Conservation (phyloP, 2,329 filamentous ascomycete species). For the Pseudocercospora vitis region DNA sequence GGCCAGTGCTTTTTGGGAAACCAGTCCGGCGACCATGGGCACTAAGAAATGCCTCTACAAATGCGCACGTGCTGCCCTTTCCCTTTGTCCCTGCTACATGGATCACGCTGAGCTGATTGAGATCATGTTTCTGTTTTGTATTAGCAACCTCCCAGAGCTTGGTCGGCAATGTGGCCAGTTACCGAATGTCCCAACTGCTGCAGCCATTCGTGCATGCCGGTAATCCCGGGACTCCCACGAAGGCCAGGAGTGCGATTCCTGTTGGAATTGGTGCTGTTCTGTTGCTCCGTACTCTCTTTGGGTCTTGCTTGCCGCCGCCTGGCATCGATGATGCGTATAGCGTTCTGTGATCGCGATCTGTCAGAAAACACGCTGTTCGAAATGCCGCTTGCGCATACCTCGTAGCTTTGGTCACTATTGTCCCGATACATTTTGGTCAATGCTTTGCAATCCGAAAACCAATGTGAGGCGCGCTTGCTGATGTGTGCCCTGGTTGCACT, state of each 20-base stretch:
- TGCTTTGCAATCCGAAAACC: background rate
- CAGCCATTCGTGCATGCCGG: conserved; percentile 31
- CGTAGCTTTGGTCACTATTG: background rate
- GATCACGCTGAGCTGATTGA: conserved; percentile 49
- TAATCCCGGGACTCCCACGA: conserved; percentile 27
- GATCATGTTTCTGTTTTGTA: conserved; percentile 19
- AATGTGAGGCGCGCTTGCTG: background rate
- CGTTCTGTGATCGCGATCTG: background rate
- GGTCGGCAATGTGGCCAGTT: background rate
- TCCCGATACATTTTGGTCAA: background rate
- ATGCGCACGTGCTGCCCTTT: conserved; percentile 84
- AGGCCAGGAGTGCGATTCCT: conserved; percentile 16
- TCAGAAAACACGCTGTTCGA: background rate
- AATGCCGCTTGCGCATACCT: background rate
- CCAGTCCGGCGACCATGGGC: conserved; percentile 50
- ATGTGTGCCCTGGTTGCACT: background rate
- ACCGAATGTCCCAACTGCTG: conserved; percentile 27
- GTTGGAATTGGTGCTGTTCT: background rate
- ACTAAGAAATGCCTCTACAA: conserved; percentile 70
- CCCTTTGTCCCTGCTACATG: conserved; percentile 93
- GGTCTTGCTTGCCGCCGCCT: background rate
- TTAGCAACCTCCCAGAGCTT: background rate
- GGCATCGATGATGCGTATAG: background rate
- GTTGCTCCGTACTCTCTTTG: background rate
- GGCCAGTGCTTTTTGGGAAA: conserved; percentile 54